Percentiles rank a stretch among this genome's conserved stretches.
These are phyloP conservation scores for Adansonia rubrostipa DNA, from an alignment of 441 rosid species.

Conservation along the genomic window DNA sequence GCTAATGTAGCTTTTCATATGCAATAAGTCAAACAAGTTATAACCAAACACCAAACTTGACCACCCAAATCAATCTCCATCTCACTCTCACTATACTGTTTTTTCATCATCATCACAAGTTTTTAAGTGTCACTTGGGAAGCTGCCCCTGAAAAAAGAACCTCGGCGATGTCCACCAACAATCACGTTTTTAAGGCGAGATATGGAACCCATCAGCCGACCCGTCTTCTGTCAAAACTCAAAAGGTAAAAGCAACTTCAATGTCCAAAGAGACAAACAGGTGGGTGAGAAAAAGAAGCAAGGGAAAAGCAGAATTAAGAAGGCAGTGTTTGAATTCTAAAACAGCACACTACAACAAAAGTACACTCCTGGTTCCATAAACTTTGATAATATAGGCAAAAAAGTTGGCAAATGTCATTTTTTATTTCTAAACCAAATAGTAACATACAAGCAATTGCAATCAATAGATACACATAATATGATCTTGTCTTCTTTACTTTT, in stretches of 20 bases:
- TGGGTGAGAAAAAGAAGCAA: neutral
- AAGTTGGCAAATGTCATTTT: neutral
- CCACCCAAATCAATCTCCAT: constrained; percentile 24
- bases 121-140: constrained; percentile 45
- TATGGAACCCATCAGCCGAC: constrained; percentile 70
- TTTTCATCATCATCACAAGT: constrained; percentile 46
- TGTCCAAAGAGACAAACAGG: neutral
- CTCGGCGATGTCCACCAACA: constrained; percentile 72
- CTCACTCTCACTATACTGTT: neutral
- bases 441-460: neutral
- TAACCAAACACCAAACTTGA: constrained; percentile 35
- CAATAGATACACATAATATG: neutral
- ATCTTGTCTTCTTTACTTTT: neutral
- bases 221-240: constrained; percentile 55
- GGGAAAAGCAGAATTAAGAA: neutral
- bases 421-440: neutral
- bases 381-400: neutral
- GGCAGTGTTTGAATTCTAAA: neutral
- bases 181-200: constrained; percentile 78
- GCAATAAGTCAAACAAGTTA: constrained; percentile 26
- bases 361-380: neutral
- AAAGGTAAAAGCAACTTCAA: constrained; percentile 9
- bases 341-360: neutral
- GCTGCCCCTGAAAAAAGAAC: constrained; percentile 55
- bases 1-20: constrained; percentile 28